Evolutionary conservation across 148 eudicot species (phyloP).

Genomic region (Hydrangea macrophylla): DNA sequence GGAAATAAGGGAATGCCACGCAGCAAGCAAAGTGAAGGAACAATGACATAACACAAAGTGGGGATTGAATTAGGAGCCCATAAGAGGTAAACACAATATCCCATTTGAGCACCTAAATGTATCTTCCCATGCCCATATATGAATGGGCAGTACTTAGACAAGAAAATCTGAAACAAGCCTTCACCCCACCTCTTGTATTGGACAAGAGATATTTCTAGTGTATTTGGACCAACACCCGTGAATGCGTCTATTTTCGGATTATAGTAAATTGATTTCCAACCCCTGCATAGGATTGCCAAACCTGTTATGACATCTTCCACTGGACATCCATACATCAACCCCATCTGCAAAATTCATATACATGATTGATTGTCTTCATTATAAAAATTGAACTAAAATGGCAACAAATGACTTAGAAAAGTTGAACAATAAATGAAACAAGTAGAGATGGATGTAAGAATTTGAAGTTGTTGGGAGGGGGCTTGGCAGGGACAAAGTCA

Average conservation of each 20-base stretch:
- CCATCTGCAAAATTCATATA: constrained; percentile 35
- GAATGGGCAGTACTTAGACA: constrained; percentile 43
- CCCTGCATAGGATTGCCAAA: constrained; percentile 37
- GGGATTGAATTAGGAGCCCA: constrained; percentile 39
- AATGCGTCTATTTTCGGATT: constrained; percentile 31
- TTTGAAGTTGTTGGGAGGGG: no score
- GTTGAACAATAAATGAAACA: no score
- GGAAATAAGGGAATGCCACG: constrained; percentile 36
- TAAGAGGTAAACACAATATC: constrained; percentile 36
- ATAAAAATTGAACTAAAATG: no score
- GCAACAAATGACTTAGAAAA: no score
- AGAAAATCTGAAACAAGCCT: constrained; percentile 45
- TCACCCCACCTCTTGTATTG: constrained; percentile 41
- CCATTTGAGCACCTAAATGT: constrained; percentile 43
- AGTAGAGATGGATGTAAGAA: no score
- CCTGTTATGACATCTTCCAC: constrained; percentile 45
- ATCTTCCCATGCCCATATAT: constrained; percentile 34
- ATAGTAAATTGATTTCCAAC: constrained; percentile 44
- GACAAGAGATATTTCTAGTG: constrained; percentile 31
- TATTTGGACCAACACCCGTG: constrained; percentile 34
- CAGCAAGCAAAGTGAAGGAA: constrained; percentile 36
- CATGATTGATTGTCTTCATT: no score
- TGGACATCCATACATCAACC: constrained; percentile 40
- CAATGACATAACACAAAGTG: constrained; percentile 24
- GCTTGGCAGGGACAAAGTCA: no score